These are phyloP conservation scores for Eleusine coracana DNA, from an alignment of 176 grass and related monocot species.

Conservation along the genomic window DNA sequence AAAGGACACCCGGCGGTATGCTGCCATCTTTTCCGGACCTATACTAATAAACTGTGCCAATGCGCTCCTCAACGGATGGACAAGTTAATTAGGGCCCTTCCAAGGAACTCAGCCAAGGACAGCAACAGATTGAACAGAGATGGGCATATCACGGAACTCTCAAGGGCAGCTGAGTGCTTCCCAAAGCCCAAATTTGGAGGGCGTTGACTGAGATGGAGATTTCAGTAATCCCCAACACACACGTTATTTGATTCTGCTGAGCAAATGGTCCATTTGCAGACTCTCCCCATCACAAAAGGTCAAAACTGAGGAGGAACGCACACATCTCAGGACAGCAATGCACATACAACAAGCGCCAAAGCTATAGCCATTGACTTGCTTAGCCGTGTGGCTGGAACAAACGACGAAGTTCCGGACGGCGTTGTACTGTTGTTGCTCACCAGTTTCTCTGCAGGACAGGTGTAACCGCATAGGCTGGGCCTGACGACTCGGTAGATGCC, in stretches of 20 bases:
- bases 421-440: slow-evolving; percentile 22
- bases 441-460: slow-evolving; percentile 53
- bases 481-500: slow-evolving; percentile 78
- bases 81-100: too few relatives aligned
- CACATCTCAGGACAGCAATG: slow-evolving; percentile 16
- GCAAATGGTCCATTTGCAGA: neutral
- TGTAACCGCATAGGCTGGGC: slow-evolving; percentile 65
- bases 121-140: too few relatives aligned
- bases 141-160: neutral
- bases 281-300: neutral
- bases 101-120: too few relatives aligned
- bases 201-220: neutral
- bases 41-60: too few relatives aligned
- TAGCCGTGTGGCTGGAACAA: neutral
- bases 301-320: too few relatives aligned
- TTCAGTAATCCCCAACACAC: neutral
- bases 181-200: neutral
- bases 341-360: neutral
- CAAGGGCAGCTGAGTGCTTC: neutral
- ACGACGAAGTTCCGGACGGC: slow-evolving; percentile 15
- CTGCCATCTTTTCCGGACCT: too few relatives aligned
- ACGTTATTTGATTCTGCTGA: neutral
- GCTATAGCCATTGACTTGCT: neutral
- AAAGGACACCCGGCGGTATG: too few relatives aligned
- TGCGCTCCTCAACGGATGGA: too few relatives aligned